Percentiles rank a stretch among this genome's conserved stretches.
Evolutionary conservation across 805 yeast species (phyloP).

Genomic region (Kodamaea fukazawae): DNA sequence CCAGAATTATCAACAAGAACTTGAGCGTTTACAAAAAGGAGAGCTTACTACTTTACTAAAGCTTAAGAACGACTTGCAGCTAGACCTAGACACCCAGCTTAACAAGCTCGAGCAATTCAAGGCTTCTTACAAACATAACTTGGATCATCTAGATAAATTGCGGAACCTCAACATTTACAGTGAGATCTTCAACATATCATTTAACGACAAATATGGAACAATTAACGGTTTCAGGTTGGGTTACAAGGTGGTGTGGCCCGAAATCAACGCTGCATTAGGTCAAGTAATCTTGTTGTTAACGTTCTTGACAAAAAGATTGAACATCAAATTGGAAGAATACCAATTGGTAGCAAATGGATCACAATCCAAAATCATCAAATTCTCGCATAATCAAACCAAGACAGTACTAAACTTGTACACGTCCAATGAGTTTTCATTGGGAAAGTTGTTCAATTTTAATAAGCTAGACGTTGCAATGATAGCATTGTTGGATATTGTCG

Average conservation of each 20-base stretch:
- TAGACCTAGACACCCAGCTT: conserved; percentile 49
- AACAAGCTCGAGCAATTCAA: conserved; percentile 62
- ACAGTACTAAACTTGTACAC: conserved; percentile 57
- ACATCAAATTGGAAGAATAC: conserved; percentile 56
- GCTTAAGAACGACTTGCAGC: conserved; percentile 53
- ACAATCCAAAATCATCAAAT: conserved; percentile 68
- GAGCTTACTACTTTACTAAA: conserved; percentile 48
- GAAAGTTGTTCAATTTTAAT: conserved; percentile 69
- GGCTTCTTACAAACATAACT: conserved; percentile 58
- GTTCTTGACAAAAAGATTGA: conserved; percentile 58
- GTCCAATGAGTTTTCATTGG: conserved; percentile 69
- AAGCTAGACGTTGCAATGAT: conserved; percentile 80
- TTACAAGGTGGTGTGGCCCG: conserved; percentile 77
- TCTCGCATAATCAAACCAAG: conserved; percentile 27
- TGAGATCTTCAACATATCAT: conserved; percentile 79
- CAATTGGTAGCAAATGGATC: conserved; percentile 81
- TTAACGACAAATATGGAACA: conserved; percentile 80
- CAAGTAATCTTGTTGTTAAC: conserved; percentile 70
- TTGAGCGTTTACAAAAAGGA: conserved; percentile 29
- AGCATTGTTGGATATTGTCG: conserved; percentile 63
- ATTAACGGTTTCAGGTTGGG: conserved; percentile 88
- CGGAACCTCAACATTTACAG: conserved; percentile 78
- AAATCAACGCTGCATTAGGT: conserved; percentile 88
- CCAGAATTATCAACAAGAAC: conserved; percentile 39
- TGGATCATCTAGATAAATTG: conserved; percentile 65